These are phyloP conservation scores for Teunomyces kruisii DNA, from an alignment of 805 yeast genomes.

Conservation along the genomic window DNA sequence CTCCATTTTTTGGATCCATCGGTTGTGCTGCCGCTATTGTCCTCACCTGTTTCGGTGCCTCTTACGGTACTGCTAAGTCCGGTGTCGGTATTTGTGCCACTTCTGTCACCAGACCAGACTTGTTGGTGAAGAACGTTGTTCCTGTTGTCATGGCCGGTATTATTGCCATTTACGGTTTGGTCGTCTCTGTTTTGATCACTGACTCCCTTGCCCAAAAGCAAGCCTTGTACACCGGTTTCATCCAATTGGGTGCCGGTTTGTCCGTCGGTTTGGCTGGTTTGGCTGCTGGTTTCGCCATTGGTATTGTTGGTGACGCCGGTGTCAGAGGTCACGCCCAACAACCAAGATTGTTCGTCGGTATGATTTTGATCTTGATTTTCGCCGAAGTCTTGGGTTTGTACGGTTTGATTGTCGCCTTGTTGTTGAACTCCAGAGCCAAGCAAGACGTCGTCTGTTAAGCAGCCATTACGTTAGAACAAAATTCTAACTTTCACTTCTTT, in stretches of 20 bases:
- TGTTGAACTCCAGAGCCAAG: conserved; percentile 96
- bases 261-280: conserved; percentile 96
- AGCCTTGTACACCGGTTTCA: conserved; percentile 94
- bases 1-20: conserved; percentile 97
- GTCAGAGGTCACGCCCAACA: conserved; percentile 98
- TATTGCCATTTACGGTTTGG: conserved; percentile 96
- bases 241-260: conserved; percentile 97
- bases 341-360: conserved; percentile 97
- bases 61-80: conserved; percentile 98
- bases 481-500: conserved; percentile 5
- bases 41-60: conserved; percentile 98
- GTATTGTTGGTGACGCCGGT: conserved; percentile 99
- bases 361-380: conserved; percentile 96
- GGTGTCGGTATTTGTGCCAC: conserved; percentile 99
- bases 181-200: conserved; percentile 91
- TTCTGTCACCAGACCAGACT: conserved; percentile 95
- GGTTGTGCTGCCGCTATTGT: conserved; percentile 99
- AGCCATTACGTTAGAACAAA: background rate
- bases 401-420: conserved; percentile 96
- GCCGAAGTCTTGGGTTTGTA: conserved; percentile 98
- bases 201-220: conserved; percentile 86
- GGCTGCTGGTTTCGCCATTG: conserved; percentile 99
- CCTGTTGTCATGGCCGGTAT: conserved; percentile 99
- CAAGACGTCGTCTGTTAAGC: conserved; percentile 81
- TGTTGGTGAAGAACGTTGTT: conserved; percentile 87